Evolutionary conservation across 805 yeast genomes (phyloP), one percentile per base, ranked within the genome.

Genomic region (Candida sonorensis): DNA sequence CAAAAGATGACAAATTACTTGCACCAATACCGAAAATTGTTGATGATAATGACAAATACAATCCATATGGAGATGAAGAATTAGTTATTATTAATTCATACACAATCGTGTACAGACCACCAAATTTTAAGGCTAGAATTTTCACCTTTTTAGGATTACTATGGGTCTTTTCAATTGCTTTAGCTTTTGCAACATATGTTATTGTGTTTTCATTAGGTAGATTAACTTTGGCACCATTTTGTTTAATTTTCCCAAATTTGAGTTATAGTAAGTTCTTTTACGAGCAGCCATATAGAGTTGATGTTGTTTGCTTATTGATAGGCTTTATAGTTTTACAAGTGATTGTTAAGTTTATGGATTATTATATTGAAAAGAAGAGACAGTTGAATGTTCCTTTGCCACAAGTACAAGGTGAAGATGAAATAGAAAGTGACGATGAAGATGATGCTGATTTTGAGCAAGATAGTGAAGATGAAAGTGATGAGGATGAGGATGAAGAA

Each of bases 61-160:
- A 57, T 23, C 60, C 62, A 3, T 55, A 57, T 29, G 60, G 53
- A 16, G 63, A 59, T 33, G 57, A 55, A 24, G 63, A 59, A 30
- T 40, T 54, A 17, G 40, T 54, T 31, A 46, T 55, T 7, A 48
- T 52, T 16, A 58, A 53, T 7, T 55, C 62, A 2, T 86, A 88
- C 55, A 66, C 73, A 2, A 72, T 88, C 18, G 96, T 88, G 3
- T 94, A 88, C 58, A 67, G 85, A 27, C 97, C 99, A 4, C 94
- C 95, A 2, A 44, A 68, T 30, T 84, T 90, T 55, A 67, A 75
- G 31, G 20, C 48, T 2, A 67, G 96, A 37, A 66, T 86, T 22
- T 61, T 69, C 15, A 59, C 48, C 0, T 51, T 82, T 27, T 56
- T 73, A 19, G 45, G 50, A 2, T 51, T 61, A 40, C 48, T 71